Percentiles rank a stretch among this genome's conserved stretches.
Evolutionary conservation across 148 eudicot species (phyloP).

Genomic region (Beta vulgaris): DNA sequence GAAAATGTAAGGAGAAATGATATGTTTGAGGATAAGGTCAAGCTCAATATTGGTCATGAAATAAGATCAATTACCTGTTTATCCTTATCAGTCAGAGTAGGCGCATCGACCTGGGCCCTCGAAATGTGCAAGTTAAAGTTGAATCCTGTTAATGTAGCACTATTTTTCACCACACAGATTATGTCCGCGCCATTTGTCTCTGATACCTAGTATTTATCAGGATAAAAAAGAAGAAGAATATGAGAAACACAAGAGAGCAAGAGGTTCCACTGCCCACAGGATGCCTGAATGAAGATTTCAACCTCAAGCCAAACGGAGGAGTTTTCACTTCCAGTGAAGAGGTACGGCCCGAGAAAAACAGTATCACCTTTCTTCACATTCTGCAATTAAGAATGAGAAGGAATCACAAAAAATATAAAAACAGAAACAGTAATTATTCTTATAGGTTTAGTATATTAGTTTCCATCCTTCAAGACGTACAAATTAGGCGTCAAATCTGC

Average conservation of each 20-base stretch:
- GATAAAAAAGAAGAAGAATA: background rate
- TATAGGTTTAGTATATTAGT: background rate
- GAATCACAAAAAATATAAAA: background rate
- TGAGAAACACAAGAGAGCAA: background rate
- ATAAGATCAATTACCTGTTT: conserved; percentile 38
- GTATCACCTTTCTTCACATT: conserved; percentile 53
- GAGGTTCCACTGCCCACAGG: background rate
- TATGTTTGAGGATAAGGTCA: background rate
- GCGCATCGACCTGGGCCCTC: conserved; percentile 49
- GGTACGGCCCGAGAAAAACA: conserved; percentile 55
- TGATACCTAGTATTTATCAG: conserved; percentile 37
- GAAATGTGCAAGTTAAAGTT: conserved; percentile 53
- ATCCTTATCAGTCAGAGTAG: conserved; percentile 52
- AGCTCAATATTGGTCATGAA: background rate
- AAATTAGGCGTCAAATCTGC: background rate
- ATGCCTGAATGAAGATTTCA: conserved; percentile 6
- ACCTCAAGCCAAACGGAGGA: conserved; percentile 73
- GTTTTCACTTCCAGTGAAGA: conserved; percentile 62
- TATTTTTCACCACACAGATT: conserved; percentile 54
- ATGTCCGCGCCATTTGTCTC: conserved; percentile 51
- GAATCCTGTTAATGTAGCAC: conserved; percentile 46
- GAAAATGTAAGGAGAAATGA: background rate
- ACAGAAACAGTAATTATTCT: background rate
- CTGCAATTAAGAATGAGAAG: conserved; percentile 28
- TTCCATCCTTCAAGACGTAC: background rate